Percentiles rank a stretch among this genome's conserved stretches.
Evolutionary conservation across 306 rosid species (phyloP).

Genomic region (Vigna radiata): DNA sequence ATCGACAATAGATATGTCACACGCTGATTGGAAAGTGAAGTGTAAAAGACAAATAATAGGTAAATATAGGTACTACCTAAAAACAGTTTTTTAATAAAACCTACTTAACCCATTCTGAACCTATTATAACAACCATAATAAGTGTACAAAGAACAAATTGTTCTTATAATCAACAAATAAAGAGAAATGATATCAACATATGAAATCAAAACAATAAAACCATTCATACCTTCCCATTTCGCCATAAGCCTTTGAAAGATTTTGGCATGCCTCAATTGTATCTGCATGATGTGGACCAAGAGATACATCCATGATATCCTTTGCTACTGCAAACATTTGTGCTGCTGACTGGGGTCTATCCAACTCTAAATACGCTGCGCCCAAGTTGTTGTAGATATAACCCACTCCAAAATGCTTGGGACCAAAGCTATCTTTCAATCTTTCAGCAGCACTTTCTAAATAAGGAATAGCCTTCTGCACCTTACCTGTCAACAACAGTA

Average conservation of each 20-base stretch:
- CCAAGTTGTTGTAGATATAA: slow-evolving; percentile 91
- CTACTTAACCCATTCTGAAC: no score
- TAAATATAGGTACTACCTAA: no score
- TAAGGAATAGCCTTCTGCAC: slow-evolving; percentile 87
- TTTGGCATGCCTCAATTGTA: slow-evolving; percentile 89
- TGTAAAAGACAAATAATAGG: no score
- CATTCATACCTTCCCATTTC: slow-evolving; percentile 71
- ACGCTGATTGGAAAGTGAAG: no score
- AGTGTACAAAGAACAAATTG: background rate
- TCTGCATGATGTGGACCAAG: slow-evolving; percentile 94
- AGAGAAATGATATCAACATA: slow-evolving; percentile 28
- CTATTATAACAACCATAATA: background rate
- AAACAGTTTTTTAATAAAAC: no score
- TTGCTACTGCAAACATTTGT: slow-evolving; percentile 91
- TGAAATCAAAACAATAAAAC: slow-evolving; percentile 38
- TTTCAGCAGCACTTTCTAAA: slow-evolving; percentile 91
- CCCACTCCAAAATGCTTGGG: slow-evolving; percentile 96
- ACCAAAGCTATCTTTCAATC: slow-evolving; percentile 88
- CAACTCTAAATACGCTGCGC: slow-evolving; percentile 93
- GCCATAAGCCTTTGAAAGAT: slow-evolving; percentile 91
- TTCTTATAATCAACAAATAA: slow-evolving; percentile 33
- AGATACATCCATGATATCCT: slow-evolving; percentile 91
- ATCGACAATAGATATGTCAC: no score
- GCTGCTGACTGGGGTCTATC: slow-evolving; percentile 96
- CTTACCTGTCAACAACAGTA: slow-evolving; percentile 83